Base-by-base conservation (phyloP, 768 basidiomycete genomes). In the Leccinum rimulosum region DNA sequence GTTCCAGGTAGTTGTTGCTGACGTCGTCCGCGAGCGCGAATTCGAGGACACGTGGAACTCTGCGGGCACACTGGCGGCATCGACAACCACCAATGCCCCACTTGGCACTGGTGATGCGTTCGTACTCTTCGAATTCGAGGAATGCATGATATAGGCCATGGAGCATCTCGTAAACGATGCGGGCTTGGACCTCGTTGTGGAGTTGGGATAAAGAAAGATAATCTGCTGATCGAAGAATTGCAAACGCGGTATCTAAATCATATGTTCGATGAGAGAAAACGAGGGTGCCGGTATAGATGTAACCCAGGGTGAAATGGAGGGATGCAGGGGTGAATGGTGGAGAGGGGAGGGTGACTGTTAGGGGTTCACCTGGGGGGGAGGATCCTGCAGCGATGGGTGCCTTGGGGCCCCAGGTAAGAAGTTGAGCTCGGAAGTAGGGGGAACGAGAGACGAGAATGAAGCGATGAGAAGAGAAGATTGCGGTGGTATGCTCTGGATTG, bases 261-360 rank as follows among this genome's bases (percentile, higher is more conserved):
- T 93, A 97, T 1, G 91, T 87, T 14, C 96, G 81, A 66, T 98
- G 91, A 4, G 92, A 94, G 72, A 98, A 97, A 30, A 88, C 80
- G 49, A 98, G 88, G 4, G 94, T 96, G 47, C 96, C 97, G 5
- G 94, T 92, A 69, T 98, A 98, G 50, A 98, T 85, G 75, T 89
- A 98, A 3, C 94, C 94, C 50, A 98, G 83, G 40, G 93, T 93
- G 71, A 98, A 98, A 70, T 96, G 93, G 5, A 97, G 80, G 0
- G 94, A 91, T 1, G 95, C 90, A 0, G 95, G 93, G 0, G 96
- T 96, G 74, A 98, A 98, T 0, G 95, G 95, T 0, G 96, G 95
- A 0, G 89, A 93, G 2, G 92, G 93, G 6, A 98, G 82, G 0
- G 80, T 84, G 11, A 97, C 74, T 0, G 82, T 85, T 0, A 84